Evolutionary conservation across 1,284 basidiomycete species (phyloP).

Genomic region (Ustilago lituana): DNA sequence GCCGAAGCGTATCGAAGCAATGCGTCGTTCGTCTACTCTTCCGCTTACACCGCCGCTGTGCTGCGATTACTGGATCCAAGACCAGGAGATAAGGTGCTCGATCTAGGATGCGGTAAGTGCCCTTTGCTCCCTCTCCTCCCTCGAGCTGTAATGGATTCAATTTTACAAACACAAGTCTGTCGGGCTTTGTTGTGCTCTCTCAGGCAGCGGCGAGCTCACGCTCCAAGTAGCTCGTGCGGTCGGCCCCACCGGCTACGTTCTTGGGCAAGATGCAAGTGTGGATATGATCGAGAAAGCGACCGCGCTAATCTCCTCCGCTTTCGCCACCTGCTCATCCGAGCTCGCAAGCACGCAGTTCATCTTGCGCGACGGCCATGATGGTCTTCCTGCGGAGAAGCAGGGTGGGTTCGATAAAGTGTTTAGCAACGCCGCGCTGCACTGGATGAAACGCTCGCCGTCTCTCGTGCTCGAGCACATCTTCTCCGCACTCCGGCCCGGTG

Average conservation of each 20-base stretch:
- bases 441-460: slow-evolving; percentile 29
- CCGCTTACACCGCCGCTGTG: slow-evolving; percentile 37
- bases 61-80: slow-evolving; percentile 39
- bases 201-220: slow-evolving; percentile 45
- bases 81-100: slow-evolving; percentile 42
- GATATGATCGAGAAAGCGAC: slow-evolving; percentile 46
- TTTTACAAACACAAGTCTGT: too few species aligned
- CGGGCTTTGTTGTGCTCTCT: not conserved
- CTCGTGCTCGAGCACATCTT: slow-evolving; percentile 10
- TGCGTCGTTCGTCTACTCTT: slow-evolving; percentile 52
- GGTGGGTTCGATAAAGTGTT: slow-evolving; percentile 39
- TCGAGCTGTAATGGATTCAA: too few species aligned
- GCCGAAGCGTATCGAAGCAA: slow-evolving; percentile 39
- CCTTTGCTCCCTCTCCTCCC: too few species aligned
- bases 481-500: slow-evolving; percentile 6
- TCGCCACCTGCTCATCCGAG: not conserved
- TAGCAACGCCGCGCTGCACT: slow-evolving; percentile 47
- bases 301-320: not conserved
- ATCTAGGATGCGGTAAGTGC: slow-evolving; percentile 47
- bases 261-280: slow-evolving; percentile 26
- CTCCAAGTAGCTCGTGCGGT: slow-evolving; percentile 16
- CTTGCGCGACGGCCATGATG: slow-evolving; percentile 27
- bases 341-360: slow-evolving; percentile 3
- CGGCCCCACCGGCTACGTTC: slow-evolving; percentile 15
- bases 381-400: not conserved